Conservation (phyloP, 257 asterid species). For the Przewalskia tangutica region DNA sequence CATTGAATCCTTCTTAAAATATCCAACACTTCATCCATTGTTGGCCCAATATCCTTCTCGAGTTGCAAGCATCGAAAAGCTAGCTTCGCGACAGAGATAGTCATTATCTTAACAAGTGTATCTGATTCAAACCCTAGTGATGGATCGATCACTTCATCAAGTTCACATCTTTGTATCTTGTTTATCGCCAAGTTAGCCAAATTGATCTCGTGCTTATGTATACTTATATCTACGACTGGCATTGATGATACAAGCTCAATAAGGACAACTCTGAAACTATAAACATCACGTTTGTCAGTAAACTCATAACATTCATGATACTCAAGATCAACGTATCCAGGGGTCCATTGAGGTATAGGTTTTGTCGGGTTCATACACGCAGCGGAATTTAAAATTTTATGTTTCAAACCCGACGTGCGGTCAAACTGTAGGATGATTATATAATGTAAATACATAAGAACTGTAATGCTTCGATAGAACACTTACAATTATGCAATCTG, state of each 20-base stretch:
- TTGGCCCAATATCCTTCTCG: constrained; percentile 10
- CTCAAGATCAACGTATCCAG: constrained; percentile 1
- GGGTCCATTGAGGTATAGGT: constrained; percentile 7
- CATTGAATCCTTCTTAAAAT: constrained; percentile 1
- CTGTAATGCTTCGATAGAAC: no score
- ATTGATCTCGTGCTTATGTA: constrained; percentile 7
- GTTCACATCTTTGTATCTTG: not conserved
- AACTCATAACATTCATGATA: constrained; percentile 5
- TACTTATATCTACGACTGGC: constrained; percentile 6
- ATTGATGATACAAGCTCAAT: constrained; percentile 9
- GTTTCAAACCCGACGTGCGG: no score
- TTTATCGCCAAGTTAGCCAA: constrained; percentile 7
- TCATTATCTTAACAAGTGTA: not conserved
- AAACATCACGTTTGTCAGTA: constrained; percentile 4
- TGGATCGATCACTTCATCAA: constrained; percentile 11
- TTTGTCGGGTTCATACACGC: no score
- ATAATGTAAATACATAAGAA: no score
- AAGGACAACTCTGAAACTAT: constrained; percentile 3
- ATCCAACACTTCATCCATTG: constrained; percentile 12
- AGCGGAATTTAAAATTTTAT: no score
- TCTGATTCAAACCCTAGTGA: not conserved
- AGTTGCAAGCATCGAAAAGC: constrained; percentile 17
- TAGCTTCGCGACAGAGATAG: constrained; percentile 1
- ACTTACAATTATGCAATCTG: no score
- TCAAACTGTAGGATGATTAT: no score